These are phyloP conservation scores for Biscogniauxia mediterranea DNA, from an alignment of 2,329 filamentous ascomycete genomes.

Conservation along the genomic window DNA sequence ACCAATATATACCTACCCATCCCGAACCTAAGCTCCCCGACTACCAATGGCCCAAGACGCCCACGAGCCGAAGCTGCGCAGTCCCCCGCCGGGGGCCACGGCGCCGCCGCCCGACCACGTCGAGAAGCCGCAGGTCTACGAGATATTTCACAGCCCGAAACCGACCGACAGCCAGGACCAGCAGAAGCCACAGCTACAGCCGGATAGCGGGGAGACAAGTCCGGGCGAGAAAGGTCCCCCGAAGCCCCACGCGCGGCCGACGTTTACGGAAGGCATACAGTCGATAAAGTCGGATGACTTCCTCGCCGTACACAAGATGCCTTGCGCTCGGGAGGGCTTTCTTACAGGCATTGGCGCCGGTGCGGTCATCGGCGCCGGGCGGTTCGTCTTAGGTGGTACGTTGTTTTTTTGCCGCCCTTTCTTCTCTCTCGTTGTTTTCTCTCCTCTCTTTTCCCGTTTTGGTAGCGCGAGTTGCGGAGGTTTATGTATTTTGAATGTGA, in stretches of 20 bases:
- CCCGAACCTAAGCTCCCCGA: constrained; percentile 5
- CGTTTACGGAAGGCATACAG: constrained; percentile 61
- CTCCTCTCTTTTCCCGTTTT: not conserved
- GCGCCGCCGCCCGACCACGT: constrained; percentile 35
- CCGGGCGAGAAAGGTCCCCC: constrained; percentile 34
- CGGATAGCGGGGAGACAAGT: constrained; percentile 1
- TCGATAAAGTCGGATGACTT: constrained; percentile 69
- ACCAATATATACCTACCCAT: not conserved
- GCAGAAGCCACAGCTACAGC: constrained; percentile 4
- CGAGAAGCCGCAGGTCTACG: constrained; percentile 37
- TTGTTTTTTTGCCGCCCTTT: constrained; percentile 7
- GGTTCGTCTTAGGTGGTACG: constrained; percentile 74
- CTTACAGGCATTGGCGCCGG: constrained; percentile 80
- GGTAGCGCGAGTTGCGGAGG: not conserved
- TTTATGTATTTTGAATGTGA: not conserved
- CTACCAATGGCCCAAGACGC: constrained; percentile 34
- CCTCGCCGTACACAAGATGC: constrained; percentile 69
- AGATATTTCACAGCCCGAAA: constrained; percentile 35
- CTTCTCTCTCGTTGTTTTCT: not conserved
- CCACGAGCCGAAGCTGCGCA: constrained; percentile 23
- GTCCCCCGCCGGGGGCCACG: constrained; percentile 35
- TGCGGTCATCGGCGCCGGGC: constrained; percentile 70
- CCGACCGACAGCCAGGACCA: not conserved
- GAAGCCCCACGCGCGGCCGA: constrained; percentile 40
- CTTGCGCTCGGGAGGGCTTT: constrained; percentile 80